These are phyloP conservation scores for Aspergillus hortae DNA, from an alignment of 2,329 filamentous ascomycete species.

Conservation along the genomic window DNA sequence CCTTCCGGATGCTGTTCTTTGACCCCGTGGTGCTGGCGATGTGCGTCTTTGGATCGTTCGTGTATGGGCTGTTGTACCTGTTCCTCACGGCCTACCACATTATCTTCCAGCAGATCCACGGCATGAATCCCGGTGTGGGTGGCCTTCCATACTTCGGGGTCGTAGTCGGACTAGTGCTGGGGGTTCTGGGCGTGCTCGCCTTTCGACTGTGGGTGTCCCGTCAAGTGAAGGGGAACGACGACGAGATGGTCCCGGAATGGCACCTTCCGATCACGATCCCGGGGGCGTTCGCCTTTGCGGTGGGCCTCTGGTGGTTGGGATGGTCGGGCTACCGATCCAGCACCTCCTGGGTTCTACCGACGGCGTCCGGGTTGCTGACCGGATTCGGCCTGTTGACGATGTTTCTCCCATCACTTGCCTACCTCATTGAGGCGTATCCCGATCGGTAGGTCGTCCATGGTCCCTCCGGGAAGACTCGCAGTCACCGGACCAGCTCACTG, in stretches of 20 bases:
- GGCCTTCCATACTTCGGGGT: conserved; percentile 84
- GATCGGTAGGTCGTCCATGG: conserved; percentile 39
- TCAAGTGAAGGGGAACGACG: conserved; percentile 68
- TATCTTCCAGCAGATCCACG: conserved; percentile 53
- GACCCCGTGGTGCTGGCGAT: conserved; percentile 37
- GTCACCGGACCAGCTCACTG: not conserved
- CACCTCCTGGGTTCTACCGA: conserved; percentile 40
- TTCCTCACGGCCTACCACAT: conserved; percentile 35
- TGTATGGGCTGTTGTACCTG: conserved; percentile 23
- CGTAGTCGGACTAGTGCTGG: conserved; percentile 67
- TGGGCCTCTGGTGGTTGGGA: conserved; percentile 67
- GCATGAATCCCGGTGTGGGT: conserved; percentile 65
- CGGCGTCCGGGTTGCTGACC: conserved; percentile 47
- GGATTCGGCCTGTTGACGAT: conserved; percentile 57
- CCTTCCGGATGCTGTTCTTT: conserved; percentile 32
- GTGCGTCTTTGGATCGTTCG: conserved; percentile 31
- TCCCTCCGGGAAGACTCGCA: not conserved
- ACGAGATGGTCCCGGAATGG: conserved; percentile 55
- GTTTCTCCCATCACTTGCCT: conserved; percentile 56
- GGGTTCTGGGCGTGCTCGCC: conserved; percentile 59
- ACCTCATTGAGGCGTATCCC: conserved; percentile 57
- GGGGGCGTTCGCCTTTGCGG: conserved; percentile 51
- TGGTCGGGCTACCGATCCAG: conserved; percentile 59
- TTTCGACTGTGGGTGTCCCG: not conserved
- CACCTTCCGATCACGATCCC: conserved; percentile 51